phyloP scores from a whole-genome alignment of 2,329 filamentous ascomycete species.

The Hirsutella minnesotensis region DNA sequence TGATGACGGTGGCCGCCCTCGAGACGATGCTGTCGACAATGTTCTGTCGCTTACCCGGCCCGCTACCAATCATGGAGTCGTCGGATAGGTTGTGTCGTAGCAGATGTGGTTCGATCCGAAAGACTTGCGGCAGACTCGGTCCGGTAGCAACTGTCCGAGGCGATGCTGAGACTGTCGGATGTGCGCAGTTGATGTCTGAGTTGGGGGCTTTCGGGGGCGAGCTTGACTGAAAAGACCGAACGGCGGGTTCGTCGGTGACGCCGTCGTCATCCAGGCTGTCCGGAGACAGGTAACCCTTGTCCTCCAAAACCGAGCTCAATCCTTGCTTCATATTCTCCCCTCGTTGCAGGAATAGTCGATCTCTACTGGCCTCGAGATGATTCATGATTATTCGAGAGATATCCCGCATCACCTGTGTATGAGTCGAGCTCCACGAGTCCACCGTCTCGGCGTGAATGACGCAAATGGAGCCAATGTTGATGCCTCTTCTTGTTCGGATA shows the following conservation, averaged over 20 bases:
- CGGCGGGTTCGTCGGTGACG: no score
- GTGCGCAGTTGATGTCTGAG: no score
- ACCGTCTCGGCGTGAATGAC: slow-evolving; percentile 11
- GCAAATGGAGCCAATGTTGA: slow-evolving; percentile 30
- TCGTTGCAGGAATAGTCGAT: slow-evolving; percentile 14
- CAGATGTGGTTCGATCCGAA: no score
- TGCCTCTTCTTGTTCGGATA: slow-evolving; percentile 24
- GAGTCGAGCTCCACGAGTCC: slow-evolving; percentile 12
- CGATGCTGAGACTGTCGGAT: no score
- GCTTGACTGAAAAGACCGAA: no score
- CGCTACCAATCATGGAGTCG: background rate
- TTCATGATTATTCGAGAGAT: slow-evolving; percentile 21
- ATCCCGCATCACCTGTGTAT: slow-evolving; percentile 13
- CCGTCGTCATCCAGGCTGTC: slow-evolving; percentile 6
- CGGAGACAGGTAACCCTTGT: slow-evolving; percentile 14
- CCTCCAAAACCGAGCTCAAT: slow-evolving; percentile 23
- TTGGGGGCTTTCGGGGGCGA: no score
- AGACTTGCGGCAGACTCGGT: no score
- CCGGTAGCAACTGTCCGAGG: no score
- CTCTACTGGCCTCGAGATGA: slow-evolving; percentile 20
- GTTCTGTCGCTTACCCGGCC: background rate
- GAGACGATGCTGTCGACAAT: slow-evolving; percentile 18
- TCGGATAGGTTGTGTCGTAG: background rate
- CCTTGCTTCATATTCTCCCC: slow-evolving; percentile 25
- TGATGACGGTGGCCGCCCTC: slow-evolving; percentile 30